Evolutionary conservation across 192 early-diverging fungal species (phyloP), one percentile per base, ranked within the genome.

Genomic region (Podila epigama): DNA sequence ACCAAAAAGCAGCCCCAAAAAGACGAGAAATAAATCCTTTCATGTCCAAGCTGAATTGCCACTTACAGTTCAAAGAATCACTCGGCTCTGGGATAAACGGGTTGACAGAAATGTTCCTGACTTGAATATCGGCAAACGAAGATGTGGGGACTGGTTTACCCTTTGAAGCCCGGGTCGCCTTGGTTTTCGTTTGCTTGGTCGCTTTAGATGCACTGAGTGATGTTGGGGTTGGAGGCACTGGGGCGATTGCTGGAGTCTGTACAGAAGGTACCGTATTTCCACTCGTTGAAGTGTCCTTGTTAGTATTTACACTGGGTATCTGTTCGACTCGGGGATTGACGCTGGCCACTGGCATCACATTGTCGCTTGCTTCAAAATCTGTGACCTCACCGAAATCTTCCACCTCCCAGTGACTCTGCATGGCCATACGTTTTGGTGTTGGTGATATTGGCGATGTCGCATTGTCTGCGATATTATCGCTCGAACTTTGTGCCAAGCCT

Each of bases 41-140:
- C 66, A 75, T 64, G 63, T 4, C 44, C 39, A 15, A 41, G 1
- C n/a, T n/a, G n/a, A 48, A 20, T 16, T 41, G 1, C 2, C n/a
- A 22, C 20, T 48, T 48, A 48, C 44, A 48, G 44, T 48, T 48
- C 20, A 48, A 22, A 22, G 73, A 60, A 20, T 56, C 39, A 15
- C 54, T 27, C 9, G 60, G 63, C 10, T 52, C 50, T 1, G 66
- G 65, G 0, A 63, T 42, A 2, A 68, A 16, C 6, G 73, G 73
- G 27, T 77, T 68, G 11, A 68, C 27, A 7, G 73, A 77, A 6
- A 77, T 77, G 29, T 77, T 77, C 20, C 73, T 62, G 53, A 77
- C 68, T 40, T 77, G 59, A 1, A 77, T 31, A 20, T 59, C 34
- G 29, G 25, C 29, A 27, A 54, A 41, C 16, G 16, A 8, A 54